Base-by-base conservation (phyloP, 2,329 filamentous ascomycete species). In the Cercospora nicotianae region DNA sequence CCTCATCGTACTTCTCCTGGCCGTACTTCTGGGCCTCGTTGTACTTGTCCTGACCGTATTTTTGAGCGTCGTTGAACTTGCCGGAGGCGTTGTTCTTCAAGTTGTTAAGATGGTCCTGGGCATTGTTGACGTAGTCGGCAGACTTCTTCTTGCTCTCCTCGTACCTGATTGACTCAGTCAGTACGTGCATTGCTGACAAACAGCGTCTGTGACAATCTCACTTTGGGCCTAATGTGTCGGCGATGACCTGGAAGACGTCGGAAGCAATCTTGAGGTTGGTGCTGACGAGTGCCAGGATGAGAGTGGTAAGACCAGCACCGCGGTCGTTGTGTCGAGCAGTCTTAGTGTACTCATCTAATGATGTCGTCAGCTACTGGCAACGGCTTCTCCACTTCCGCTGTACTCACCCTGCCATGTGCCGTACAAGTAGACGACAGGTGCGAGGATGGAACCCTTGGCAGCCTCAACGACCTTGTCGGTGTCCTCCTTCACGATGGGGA, bases 381-480 rank as follows among this genome's bases (percentile, higher is more conserved):
- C 7, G 12, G 30, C 45, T 20, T 51, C 16, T 28, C 28, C 10
- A n/a, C 7, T n/a, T 18, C 9, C 10, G 48, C 18, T 10, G 45
- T 20, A 68, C 75, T 58, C 63, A 77, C 76, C 76, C 39, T 74
- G 67, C 73, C 75, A 80, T 20, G 77, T 78, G 57, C 70, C 70
- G 57, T 73, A 66, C 55, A 77, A 55, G 72, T 80, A 80, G 59
- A 72, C 69, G 69, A 75, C 73, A 8, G 78, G 78, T 70, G 88
- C 90, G 68, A 89, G 89, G 66, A 87, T 87, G 72, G 88, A 88
- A 69, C 88, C 86, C 76, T 85, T 87, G 72, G 88, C 85, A 0
- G 84, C 86, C 69, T 89, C 84, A 39, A 89, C 81, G 33, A 90
- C 73, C 70, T 80, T 83, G 66, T 74, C 70, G 0, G 83, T 84